Evolutionary conservation across 176 grass and related monocot genomes (phyloP).

Genomic region (Oryza meyeriana): DNA sequence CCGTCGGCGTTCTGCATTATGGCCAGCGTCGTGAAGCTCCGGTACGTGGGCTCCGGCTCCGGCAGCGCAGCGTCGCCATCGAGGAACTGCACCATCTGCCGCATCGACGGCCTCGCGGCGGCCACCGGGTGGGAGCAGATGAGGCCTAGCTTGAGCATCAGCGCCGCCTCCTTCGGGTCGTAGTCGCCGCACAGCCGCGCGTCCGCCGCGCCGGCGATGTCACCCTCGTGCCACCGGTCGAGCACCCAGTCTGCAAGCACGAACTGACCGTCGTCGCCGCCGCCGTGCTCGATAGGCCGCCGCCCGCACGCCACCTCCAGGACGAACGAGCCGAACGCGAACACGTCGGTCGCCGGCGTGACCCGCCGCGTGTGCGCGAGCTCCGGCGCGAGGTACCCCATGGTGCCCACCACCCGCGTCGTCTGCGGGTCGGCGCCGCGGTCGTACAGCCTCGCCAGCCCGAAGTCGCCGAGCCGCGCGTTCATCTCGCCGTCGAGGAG

Average conservation of each 20-base stretch:
- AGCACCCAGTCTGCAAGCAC: slow-evolving; percentile 39
- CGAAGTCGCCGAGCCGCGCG: slow-evolving; percentile 49
- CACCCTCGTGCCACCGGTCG: slow-evolving; percentile 17
- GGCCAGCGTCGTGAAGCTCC: slow-evolving; percentile 34
- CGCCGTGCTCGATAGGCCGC: slow-evolving; percentile 25
- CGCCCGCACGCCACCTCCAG: slow-evolving; percentile 52
- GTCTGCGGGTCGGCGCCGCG: slow-evolving; percentile 17
- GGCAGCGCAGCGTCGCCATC: slow-evolving; percentile 33
- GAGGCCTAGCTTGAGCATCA: slow-evolving; percentile 35
- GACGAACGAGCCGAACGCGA: slow-evolving; percentile 48
- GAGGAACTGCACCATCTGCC: slow-evolving; percentile 46
- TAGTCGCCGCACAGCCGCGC: slow-evolving; percentile 28
- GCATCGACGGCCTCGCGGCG: slow-evolving; percentile 36
- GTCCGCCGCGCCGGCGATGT: slow-evolving; percentile 15
- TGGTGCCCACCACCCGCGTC: slow-evolving; percentile 41
- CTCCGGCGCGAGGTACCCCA: slow-evolving; percentile 62
- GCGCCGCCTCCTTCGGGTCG: background rate
- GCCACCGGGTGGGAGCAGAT: slow-evolving; percentile 41
- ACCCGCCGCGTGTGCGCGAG: slow-evolving; percentile 39
- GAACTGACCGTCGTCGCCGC: slow-evolving; percentile 3
- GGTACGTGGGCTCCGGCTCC: slow-evolving; percentile 17
- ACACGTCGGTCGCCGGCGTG: slow-evolving; percentile 46
- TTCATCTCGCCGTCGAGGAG: slow-evolving; percentile 48
- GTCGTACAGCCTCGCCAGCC: slow-evolving; percentile 44
- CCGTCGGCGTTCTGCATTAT: slow-evolving; percentile 29